These are phyloP conservation scores for Kwoniella botswanensis DNA, from an alignment of 768 basidiomycete genomes.

Conservation along the genomic window DNA sequence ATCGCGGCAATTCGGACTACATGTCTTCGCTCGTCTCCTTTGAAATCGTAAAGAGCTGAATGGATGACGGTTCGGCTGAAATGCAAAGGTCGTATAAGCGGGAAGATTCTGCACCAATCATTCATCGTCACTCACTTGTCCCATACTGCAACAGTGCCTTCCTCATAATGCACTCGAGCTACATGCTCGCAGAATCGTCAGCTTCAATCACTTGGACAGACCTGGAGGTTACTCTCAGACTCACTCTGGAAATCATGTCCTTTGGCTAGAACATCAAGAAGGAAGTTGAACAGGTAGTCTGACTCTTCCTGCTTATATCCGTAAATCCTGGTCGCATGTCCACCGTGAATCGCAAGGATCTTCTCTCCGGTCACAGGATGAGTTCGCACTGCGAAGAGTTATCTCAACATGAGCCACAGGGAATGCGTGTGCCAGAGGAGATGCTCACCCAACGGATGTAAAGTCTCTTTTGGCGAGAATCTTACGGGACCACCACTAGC, in stretches of 20 bases:
- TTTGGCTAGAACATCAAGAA: constrained; percentile 26
- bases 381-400: constrained; percentile 63
- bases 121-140: constrained; percentile 40
- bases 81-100: constrained; percentile 54
- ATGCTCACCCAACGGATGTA: constrained; percentile 36
- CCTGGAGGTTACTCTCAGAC: not conserved
- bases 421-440: not conserved
- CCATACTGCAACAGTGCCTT: constrained; percentile 68
- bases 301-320: constrained; percentile 36
- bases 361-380: constrained; percentile 72
- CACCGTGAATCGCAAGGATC: constrained; percentile 57
- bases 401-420: constrained; percentile 57
- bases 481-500: constrained; percentile 63
- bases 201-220: not conserved
- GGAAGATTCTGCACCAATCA: constrained; percentile 58
- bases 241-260: constrained; percentile 28
- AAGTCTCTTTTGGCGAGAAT: constrained; percentile 63
- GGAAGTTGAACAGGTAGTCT: constrained; percentile 14
- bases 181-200: not conserved
- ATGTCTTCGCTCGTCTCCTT: constrained; percentile 11
- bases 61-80: constrained; percentile 8
- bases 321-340: constrained; percentile 7
- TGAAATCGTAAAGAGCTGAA: constrained; percentile 13
- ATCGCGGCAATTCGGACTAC: constrained; percentile 11
- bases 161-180: constrained; percentile 63